phyloP scores from a whole-genome alignment of 495 filamentous ascomycete species.

The Podospora pseudopauciseta region DNA sequence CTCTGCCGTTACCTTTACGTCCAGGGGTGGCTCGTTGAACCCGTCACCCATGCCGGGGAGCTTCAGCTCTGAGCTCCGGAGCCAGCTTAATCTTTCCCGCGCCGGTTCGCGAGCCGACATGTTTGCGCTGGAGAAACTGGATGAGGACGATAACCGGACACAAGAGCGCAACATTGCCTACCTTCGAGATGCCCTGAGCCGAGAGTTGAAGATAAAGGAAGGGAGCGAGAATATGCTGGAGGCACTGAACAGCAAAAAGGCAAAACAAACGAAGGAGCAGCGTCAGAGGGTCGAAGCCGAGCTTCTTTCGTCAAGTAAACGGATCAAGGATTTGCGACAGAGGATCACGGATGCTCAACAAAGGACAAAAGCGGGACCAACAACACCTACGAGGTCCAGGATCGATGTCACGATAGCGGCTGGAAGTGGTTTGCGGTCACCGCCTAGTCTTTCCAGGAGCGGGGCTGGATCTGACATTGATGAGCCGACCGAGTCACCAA shows the following conservation, averaged over 20 bases:
- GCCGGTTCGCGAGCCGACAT: conserved; percentile 66
- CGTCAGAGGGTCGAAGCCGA: conserved; percentile 82
- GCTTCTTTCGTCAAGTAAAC: conserved; percentile 83
- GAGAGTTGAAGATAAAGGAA: conserved; percentile 94
- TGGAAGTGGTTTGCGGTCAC: conserved; percentile 61
- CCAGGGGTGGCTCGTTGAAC: conserved; percentile 61
- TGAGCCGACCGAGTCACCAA: conserved; percentile 81
- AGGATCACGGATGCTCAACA: conserved; percentile 70
- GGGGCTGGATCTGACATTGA: conserved; percentile 54
- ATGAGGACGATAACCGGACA: conserved; percentile 57
- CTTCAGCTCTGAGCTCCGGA: conserved; percentile 87
- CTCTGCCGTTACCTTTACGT: conserved; percentile 57
- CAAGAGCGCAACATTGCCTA: conserved; percentile 71
- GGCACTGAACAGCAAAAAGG: conserved; percentile 88
- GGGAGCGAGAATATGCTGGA: conserved; percentile 97
- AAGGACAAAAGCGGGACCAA: conserved; percentile 59
- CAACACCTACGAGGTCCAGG: conserved; percentile 64
- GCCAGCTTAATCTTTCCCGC: conserved; percentile 62
- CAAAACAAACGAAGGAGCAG: conserved; percentile 92
- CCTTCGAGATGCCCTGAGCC: conserved; percentile 77
- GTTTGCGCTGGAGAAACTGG: conserved; percentile 57
- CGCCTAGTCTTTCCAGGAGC: conserved; percentile 55
- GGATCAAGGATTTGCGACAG: conserved; percentile 75
- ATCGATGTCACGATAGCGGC: conserved; percentile 58
- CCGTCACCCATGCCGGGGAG: conserved; percentile 76